Conservation (phyloP, 495 filamentous ascomycete genomes). For the Penicillium lividum region DNA sequence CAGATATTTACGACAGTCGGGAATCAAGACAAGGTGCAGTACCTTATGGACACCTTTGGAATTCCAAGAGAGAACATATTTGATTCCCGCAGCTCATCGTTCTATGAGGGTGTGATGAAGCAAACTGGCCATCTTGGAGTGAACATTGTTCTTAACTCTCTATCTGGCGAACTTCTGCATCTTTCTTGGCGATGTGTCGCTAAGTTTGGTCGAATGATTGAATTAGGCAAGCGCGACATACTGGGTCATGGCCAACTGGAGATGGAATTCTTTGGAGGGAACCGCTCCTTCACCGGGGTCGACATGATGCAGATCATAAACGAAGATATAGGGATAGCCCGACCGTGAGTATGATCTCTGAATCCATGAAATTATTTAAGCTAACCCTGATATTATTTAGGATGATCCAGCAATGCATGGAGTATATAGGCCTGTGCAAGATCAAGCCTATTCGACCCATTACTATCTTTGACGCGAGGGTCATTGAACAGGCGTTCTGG, state of each 20-base stretch:
- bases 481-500: conserved; percentile 48
- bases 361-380: no score
- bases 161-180: conserved; percentile 24
- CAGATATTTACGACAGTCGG: conserved; percentile 37
- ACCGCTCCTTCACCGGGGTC: conserved; percentile 32
- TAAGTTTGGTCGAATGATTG: conserved; percentile 32
- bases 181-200: conserved; percentile 29
- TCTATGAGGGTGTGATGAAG: conserved; percentile 6
- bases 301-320: no score
- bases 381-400: no score
- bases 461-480: conserved; percentile 39
- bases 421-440: conserved; percentile 2
- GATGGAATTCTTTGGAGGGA: conserved; percentile 40
- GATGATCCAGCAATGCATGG: no score
- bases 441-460: conserved; percentile 36
- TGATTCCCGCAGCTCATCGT: not conserved
- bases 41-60: conserved; percentile 22
- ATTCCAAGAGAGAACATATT: conserved; percentile 26
- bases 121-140: conserved; percentile 19
- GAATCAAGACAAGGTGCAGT: conserved; percentile 32
- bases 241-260: conserved; percentile 26
- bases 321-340: no score
- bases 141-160: conserved; percentile 29
- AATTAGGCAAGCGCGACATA: conserved; percentile 35
- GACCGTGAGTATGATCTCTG: no score